Evolutionary conservation across 176 grass and related monocot species (phyloP), one percentile per base, ranked within the genome.

Genomic region (Eremochloa ophiuroides): DNA sequence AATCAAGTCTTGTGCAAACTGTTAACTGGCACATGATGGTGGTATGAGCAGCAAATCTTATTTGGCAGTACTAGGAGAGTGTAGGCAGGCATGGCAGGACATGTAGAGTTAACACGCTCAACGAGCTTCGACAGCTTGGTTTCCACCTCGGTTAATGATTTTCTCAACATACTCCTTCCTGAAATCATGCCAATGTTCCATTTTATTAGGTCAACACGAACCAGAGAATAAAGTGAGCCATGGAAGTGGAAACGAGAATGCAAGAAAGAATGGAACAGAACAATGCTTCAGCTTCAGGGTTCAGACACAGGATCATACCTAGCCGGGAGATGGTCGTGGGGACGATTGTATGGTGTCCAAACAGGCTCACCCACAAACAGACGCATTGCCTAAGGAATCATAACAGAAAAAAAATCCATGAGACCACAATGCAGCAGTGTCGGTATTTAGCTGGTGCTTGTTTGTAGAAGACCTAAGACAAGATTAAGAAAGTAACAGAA

Each of bases 341-440:
- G 95, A 23, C 92, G 95, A 26, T 98, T 98, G 80, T 78, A 94
- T 0, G 92, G 92, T 3, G 92, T 98, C 92, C 95, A 98, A 29
- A 94, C 62, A 48, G 92, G 95, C 58, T 98, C 95, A 7, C 92
- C 95, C 62, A 98, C 90, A 91, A 98, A 98, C 26, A 98, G 88
- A 1, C 92, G 83, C 95, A 98, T 98, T 71, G 92, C 92, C 95
- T 94, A 55, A 66, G 81, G 23, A 84, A 74, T 20, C 34, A 78
- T 39, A 68, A 26, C 55, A 56, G 63, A 15, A 27, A 23, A 80
- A 25, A 4, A 6, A 17, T 5, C 4, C 40, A 35, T 51, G 18
- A 70, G n/a, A 18, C 31, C 13, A 8, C 23, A 35, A 71, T 41
- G 6, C 14, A 8, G 44, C 1, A 17, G 62, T 63, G 16, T 64